Evolutionary conservation across 441 rosid species (phyloP).

Genomic region (Melastoma candidum): DNA sequence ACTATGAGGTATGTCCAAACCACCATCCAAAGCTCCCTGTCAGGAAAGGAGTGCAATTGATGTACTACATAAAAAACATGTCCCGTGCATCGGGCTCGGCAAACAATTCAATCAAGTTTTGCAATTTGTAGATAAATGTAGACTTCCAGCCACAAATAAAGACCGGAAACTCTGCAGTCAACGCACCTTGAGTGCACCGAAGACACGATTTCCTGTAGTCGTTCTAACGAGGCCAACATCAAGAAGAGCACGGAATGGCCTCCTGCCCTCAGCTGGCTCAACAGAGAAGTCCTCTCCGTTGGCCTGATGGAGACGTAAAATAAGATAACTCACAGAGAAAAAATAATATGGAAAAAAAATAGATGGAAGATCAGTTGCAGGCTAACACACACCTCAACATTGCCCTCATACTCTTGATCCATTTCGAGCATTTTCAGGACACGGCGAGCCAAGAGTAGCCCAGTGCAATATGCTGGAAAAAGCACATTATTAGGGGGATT

Average conservation of each 20-base stretch:
- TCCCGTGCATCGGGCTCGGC: too few species aligned
- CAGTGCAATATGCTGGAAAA: slow-evolving; percentile 68
- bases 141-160: too few species aligned
- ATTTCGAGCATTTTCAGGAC: slow-evolving; percentile 67
- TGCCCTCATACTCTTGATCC: slow-evolving; percentile 72
- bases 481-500: neutral
- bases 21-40: slow-evolving; percentile 79
- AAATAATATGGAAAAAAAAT: too few species aligned
- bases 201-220: slow-evolving; percentile 18
- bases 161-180: neutral
- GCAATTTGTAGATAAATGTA: too few species aligned
- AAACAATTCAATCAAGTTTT: too few species aligned
- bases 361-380: too few species aligned
- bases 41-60: neutral
- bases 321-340: too few species aligned
- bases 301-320: slow-evolving; percentile 30
- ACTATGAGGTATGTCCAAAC: slow-evolving; percentile 88
- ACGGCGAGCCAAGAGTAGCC: slow-evolving; percentile 87
- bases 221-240: slow-evolving; percentile 20
- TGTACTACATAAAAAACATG: too few species aligned
- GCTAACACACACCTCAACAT: slow-evolving; percentile 41
- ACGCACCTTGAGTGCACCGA: slow-evolving; percentile 14
- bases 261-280: slow-evolving; percentile 61
- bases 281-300: slow-evolving; percentile 78
- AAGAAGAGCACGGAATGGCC: slow-evolving; percentile 20